A percentile compares a stretch with the other conserved stretches of the same genome.
These are phyloP conservation scores for Massospora cicadina DNA, from an alignment of 371 early-diverging fungal species.

Conservation along the genomic window DNA sequence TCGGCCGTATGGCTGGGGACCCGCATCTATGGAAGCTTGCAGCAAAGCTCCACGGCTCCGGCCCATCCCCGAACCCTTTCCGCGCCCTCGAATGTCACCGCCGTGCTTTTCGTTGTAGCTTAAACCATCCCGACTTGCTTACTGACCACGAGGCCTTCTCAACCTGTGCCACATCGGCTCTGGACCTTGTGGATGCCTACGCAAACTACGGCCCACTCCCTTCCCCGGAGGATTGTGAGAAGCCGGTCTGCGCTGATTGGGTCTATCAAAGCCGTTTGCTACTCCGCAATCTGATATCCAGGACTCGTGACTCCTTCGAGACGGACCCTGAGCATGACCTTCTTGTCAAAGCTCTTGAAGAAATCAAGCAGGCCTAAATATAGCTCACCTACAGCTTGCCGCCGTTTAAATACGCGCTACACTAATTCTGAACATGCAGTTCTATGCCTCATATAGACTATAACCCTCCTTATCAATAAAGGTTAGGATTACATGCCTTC, in stretches of 20 bases:
- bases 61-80: conserved; percentile 23
- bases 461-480: too few species aligned
- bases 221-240: not conserved
- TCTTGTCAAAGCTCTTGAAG: conserved; percentile 35
- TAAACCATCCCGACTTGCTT: conserved; percentile 52
- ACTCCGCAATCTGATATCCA: conserved; percentile 62
- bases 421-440: too few species aligned
- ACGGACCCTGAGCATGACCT: conserved; percentile 37
- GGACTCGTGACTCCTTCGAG: conserved; percentile 53
- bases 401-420: too few species aligned
- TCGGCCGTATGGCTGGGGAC: conserved; percentile 49
- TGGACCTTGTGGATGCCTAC: conserved; percentile 63
- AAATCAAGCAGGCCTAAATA: conserved; percentile 18
- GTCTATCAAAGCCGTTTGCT: conserved; percentile 62
- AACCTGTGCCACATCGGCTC: conserved; percentile 37
- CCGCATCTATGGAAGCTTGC: conserved; percentile 56
- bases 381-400: too few species aligned
- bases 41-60: conserved; percentile 56
- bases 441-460: too few species aligned
- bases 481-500: too few species aligned
- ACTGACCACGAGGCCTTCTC: conserved; percentile 44
- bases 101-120: conserved; percentile 64
- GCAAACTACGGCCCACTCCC: conserved; percentile 34
- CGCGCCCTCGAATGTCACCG: conserved; percentile 57
- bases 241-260: conserved; percentile 67